Evolutionary conservation across 306 rosid genomes (phyloP).

Genomic region (Abrus pulchellus): DNA sequence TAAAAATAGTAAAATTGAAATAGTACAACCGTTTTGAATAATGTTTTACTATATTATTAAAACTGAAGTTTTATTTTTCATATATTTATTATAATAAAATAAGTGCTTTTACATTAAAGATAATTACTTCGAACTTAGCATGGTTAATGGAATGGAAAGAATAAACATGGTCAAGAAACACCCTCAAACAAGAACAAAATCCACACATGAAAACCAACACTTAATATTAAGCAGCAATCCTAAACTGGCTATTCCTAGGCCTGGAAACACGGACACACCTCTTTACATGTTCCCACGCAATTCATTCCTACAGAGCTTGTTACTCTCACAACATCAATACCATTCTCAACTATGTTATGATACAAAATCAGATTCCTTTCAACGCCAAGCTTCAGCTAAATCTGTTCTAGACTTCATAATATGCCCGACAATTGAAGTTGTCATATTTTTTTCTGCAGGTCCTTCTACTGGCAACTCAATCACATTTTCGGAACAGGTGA

Average conservation of each 20-base stretch:
- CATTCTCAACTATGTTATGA: not conserved
- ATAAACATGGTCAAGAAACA: not conserved
- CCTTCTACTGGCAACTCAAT: conserved; percentile 51
- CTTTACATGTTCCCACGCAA: not conserved
- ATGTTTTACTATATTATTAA: too few species aligned
- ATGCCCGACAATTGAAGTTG: conserved; percentile 54
- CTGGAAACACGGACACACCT: not conserved
- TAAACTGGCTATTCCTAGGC: not conserved
- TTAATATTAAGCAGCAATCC: not conserved
- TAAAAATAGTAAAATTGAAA: not conserved
- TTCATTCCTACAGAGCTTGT: not conserved
- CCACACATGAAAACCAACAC: not conserved
- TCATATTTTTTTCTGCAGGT: conserved; percentile 57
- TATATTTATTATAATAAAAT: too few species aligned
- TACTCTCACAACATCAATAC: not conserved
- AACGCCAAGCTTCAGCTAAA: conserved; percentile 83
- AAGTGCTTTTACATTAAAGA: too few species aligned
- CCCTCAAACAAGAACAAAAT: not conserved
- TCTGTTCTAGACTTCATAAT: conserved; percentile 70
- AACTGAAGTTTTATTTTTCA: too few species aligned
- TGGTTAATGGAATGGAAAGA: not conserved
- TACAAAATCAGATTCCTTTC: conserved; percentile 40
- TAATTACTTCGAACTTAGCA: not conserved
- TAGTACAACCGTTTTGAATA: not conserved
- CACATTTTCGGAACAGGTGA: conserved; percentile 55